These are phyloP conservation scores for Cutaneotrichosporon daszewskae DNA, from an alignment of 1,284 basidiomycete species.

Conservation along the genomic window DNA sequence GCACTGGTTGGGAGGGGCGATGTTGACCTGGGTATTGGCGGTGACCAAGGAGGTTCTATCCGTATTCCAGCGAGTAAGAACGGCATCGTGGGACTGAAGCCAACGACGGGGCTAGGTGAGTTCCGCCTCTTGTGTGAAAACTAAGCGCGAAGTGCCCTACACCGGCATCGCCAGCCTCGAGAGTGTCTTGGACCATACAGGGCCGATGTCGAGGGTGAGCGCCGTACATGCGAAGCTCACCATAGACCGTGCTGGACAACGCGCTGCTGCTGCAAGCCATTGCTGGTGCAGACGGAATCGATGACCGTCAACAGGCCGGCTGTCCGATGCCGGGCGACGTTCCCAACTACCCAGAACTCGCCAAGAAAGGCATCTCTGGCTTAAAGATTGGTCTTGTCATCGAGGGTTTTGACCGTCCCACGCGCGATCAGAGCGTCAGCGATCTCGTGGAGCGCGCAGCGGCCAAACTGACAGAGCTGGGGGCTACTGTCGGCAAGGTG, in stretches of 20 bases:
- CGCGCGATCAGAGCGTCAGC: constrained; percentile 25
- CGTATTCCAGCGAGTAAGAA: constrained; percentile 51
- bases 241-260: constrained; percentile 50
- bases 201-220: constrained; percentile 26
- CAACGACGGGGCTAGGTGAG: constrained; percentile 53
- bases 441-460: constrained; percentile 15
- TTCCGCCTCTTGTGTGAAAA: no score
- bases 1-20: constrained; percentile 49
- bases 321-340: constrained; percentile 48
- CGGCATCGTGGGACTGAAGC: constrained; percentile 54
- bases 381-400: constrained; percentile 50
- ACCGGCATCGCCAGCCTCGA: constrained; percentile 51
- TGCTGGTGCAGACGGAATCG: constrained; percentile 52
- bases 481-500: constrained; percentile 16
- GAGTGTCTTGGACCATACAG: constrained; percentile 47
- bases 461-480: constrained; percentile 10
- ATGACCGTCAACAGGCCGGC: constrained; percentile 52
- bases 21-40: constrained; percentile 53
- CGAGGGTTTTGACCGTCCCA: constrained; percentile 48
- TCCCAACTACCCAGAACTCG: constrained; percentile 45
- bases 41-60: constrained; percentile 52
- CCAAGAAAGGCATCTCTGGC: constrained; percentile 33
- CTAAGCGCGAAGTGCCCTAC: no score
- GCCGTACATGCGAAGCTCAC: constrained; percentile 2
- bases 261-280: constrained; percentile 51